Percentiles rank a stretch among this genome's conserved stretches.
Conservation (phyloP, 2,329 filamentous ascomycete genomes). For the Colletotrichum acutatum region DNA sequence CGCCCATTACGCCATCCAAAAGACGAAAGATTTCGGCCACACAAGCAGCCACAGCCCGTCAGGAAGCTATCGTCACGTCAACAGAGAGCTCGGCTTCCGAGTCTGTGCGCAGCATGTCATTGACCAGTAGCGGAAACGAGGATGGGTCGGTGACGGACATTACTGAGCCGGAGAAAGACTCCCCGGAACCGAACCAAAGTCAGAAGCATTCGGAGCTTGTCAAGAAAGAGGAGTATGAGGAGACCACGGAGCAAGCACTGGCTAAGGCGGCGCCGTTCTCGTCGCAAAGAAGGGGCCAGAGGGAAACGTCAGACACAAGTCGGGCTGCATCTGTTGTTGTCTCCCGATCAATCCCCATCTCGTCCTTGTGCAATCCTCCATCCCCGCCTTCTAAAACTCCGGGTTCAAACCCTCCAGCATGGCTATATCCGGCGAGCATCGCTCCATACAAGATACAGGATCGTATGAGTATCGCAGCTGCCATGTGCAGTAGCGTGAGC, state of each 20-base stretch:
- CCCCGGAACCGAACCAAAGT: conserved; percentile 50
- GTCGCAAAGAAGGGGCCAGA: background rate
- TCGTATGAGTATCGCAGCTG: conserved; percentile 32
- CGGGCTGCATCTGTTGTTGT: conserved; percentile 9
- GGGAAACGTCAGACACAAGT: background rate
- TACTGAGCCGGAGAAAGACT: conserved; percentile 63
- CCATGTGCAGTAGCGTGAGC: conserved; percentile 10
- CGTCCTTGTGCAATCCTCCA: conserved; percentile 30
- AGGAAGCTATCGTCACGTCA: conserved; percentile 44
- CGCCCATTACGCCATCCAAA: conserved; percentile 67
- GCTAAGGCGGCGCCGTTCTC: conserved; percentile 32
- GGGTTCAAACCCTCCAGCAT: background rate
- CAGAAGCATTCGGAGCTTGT: conserved; percentile 44
- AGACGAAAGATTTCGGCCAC: conserved; percentile 52
- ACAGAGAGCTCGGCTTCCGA: conserved; percentile 51
- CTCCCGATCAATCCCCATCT: conserved; percentile 29
- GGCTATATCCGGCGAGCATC: background rate
- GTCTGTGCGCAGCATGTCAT: conserved; percentile 41
- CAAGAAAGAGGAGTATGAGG: conserved; percentile 48
- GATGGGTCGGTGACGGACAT: conserved; percentile 53
- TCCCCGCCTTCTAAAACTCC: conserved; percentile 14
- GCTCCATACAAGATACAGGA: background rate
- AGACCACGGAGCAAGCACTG: conserved; percentile 29
- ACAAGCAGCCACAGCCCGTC: conserved; percentile 32
- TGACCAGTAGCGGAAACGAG: conserved; percentile 46